A percentile compares a stretch with the other conserved stretches of the same genome.
These are phyloP conservation scores for Staphylotrichum tortipilum DNA, from an alignment of 495 filamentous ascomycete genomes.

Conservation along the genomic window DNA sequence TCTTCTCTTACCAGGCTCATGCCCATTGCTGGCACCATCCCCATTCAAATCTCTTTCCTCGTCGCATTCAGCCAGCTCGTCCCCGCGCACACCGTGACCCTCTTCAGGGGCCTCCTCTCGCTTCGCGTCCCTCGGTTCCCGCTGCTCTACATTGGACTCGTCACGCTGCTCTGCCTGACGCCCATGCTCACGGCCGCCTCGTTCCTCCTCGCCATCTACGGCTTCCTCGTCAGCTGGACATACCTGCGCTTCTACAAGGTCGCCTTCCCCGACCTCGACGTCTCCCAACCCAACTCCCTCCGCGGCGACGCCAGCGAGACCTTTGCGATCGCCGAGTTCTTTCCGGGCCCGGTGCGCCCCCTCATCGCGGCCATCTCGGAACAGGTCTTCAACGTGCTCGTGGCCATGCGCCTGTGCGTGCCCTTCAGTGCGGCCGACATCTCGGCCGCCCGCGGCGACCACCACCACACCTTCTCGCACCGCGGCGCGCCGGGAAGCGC, in stretches of 20 bases:
- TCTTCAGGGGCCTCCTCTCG: constrained; percentile 79
- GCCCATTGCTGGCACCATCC: constrained; percentile 78
- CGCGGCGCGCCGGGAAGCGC: constrained; percentile 58
- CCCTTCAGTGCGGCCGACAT: constrained; percentile 85
- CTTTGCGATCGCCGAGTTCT: constrained; percentile 90
- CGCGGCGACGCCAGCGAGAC: constrained; percentile 91
- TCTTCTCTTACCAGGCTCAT: constrained; percentile 45
- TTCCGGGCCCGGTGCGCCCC: constrained; percentile 77
- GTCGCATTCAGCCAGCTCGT: constrained; percentile 98
- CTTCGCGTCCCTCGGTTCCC: constrained; percentile 88
- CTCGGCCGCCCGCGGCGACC: constrained; percentile 53
- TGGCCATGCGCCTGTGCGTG: constrained; percentile 64
- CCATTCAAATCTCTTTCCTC: constrained; percentile 86
- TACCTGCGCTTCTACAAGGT: constrained; percentile 93
- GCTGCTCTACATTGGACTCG: constrained; percentile 69
- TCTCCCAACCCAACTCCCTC: constrained; percentile 53
- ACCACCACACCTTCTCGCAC: constrained; percentile 35
- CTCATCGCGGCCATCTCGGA: constrained; percentile 66
- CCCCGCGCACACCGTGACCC: constrained; percentile 92
- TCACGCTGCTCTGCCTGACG: constrained; percentile 69
- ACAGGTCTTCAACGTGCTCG: constrained; percentile 62
- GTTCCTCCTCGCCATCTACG: constrained; percentile 68
- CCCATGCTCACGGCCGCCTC: constrained; percentile 79
- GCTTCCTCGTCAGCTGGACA: constrained; percentile 83
- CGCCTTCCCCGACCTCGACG: constrained; percentile 52